Conservation (phyloP, 352 stramenopile genomes). For the Pythium dissimile region DNA sequence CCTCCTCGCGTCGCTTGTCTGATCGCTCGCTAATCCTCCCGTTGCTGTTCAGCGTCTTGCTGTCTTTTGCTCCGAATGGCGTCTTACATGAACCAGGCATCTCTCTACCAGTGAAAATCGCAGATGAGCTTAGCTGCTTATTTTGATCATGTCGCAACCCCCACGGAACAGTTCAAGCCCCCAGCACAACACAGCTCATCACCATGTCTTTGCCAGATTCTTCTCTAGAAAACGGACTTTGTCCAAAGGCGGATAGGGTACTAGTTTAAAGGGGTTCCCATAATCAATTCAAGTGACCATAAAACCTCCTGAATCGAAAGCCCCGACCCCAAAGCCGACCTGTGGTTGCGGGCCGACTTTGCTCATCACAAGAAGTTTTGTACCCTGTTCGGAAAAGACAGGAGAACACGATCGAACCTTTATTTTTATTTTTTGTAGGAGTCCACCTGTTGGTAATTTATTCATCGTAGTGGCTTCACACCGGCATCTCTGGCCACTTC, state of each 20-base stretch:
- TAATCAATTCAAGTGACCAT: constrained; percentile 21
- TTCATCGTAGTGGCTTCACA: too few relatives aligned
- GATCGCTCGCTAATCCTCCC: background rate
- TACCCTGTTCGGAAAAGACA: background rate
- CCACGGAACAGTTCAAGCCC: constrained; percentile 4
- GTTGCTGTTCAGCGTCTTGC: constrained; percentile 9
- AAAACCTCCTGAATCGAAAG: constrained; percentile 18
- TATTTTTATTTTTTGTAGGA: background rate
- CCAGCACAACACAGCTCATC: constrained; percentile 3
- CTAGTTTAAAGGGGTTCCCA: constrained; percentile 7
- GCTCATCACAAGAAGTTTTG: constrained; percentile 6
- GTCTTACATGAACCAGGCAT: constrained; percentile 18
- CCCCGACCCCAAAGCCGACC: constrained; percentile 16
- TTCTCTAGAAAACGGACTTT: constrained; percentile 8
- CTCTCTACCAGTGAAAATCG: constrained; percentile 12
- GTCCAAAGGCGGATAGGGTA: constrained; percentile 17
- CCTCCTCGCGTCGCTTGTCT: background rate
- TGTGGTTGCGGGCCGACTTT: constrained; percentile 11
- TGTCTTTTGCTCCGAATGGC: constrained; percentile 25
- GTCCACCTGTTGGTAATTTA: constrained; percentile 7
- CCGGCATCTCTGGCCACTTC: too few relatives aligned
- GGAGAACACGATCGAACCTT: constrained; percentile 1
- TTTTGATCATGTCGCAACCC: background rate
- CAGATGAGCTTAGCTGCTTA: constrained; percentile 17
- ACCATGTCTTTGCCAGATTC: constrained; percentile 11